Percentiles rank a stretch among this genome's conserved stretches.
These are phyloP conservation scores for Penstemon davidsonii DNA, from an alignment of 257 asterid genomes.

Conservation along the genomic window DNA sequence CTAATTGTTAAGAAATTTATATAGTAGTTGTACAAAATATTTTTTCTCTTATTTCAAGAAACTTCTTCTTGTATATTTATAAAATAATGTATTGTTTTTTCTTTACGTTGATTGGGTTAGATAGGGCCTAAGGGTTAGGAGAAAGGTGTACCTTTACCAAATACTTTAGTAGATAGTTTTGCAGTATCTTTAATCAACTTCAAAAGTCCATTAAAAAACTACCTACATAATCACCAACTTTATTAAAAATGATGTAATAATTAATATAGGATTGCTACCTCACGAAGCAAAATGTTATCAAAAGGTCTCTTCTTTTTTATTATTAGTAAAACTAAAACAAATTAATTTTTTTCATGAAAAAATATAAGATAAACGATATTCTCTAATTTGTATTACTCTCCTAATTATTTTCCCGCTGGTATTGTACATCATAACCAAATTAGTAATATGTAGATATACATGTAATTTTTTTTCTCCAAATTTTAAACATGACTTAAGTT, in stretches of 20 bases:
- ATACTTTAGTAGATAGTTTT: slow-evolving; percentile 16
- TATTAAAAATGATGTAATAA: background rate
- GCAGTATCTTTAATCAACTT: slow-evolving; percentile 22
- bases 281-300: background rate
- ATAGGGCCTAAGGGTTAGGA: slow-evolving; percentile 13
- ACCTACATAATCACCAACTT: slow-evolving; percentile 2
- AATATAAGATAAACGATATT: no score
- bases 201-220: slow-evolving; percentile 7
- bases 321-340: background rate
- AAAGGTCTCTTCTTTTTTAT: background rate
- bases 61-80: background rate
- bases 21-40: background rate
- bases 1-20: no score
- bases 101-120: slow-evolving; percentile 15
- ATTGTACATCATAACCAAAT: no score
- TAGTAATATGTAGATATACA: no score
- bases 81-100: background rate
- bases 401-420: no score
- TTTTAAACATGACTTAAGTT: no score
- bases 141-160: slow-evolving; percentile 18
- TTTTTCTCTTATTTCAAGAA: background rate
- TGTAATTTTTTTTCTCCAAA: no score
- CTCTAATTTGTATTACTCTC: no score
- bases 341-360: no score
- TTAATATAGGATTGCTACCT: background rate